These are phyloP conservation scores for Zelopaecilomyces penicillatus DNA, from an alignment of 2,329 filamentous ascomycete genomes.

Conservation along the genomic window DNA sequence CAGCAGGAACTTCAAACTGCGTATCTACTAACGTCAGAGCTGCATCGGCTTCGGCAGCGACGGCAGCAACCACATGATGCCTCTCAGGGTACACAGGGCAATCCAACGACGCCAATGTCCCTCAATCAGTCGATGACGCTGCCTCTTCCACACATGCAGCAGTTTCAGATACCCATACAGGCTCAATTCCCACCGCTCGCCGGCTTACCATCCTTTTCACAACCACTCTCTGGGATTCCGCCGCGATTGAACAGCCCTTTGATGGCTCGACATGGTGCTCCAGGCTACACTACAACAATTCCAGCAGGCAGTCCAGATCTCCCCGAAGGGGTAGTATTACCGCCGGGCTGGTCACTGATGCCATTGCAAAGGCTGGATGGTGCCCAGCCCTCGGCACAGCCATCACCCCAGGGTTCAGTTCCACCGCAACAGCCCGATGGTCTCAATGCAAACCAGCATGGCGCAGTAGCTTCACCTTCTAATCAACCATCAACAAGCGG, in stretches of 20 bases:
- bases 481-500: constrained; percentile 2
- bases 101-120: constrained; percentile 2
- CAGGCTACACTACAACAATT: constrained; percentile 40
- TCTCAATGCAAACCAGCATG: constrained; percentile 7
- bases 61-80: constrained; percentile 31
- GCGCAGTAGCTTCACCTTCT: constrained; percentile 1
- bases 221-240: constrained; percentile 18
- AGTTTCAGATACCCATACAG: constrained; percentile 6
- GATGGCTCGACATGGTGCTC: constrained; percentile 39
- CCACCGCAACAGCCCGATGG: constrained; percentile 11
- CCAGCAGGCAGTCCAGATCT: constrained; percentile 53
- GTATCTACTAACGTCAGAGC: constrained; percentile 58
- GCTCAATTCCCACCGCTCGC: not conserved
- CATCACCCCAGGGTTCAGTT: constrained; percentile 14
- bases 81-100: constrained; percentile 13
- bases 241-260: constrained; percentile 32
- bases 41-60: constrained; percentile 53
- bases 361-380: constrained; percentile 49
- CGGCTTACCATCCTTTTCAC: constrained; percentile 9
- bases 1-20: constrained; percentile 62
- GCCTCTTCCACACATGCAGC: constrained; percentile 10
- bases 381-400: constrained; percentile 16
- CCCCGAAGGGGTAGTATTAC: constrained; percentile 55
- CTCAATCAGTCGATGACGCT: constrained; percentile 6
- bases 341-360: constrained; percentile 56